Evolutionary conservation across 257 asterid genomes (phyloP).

Genomic region (Fraxinus excelsior): DNA sequence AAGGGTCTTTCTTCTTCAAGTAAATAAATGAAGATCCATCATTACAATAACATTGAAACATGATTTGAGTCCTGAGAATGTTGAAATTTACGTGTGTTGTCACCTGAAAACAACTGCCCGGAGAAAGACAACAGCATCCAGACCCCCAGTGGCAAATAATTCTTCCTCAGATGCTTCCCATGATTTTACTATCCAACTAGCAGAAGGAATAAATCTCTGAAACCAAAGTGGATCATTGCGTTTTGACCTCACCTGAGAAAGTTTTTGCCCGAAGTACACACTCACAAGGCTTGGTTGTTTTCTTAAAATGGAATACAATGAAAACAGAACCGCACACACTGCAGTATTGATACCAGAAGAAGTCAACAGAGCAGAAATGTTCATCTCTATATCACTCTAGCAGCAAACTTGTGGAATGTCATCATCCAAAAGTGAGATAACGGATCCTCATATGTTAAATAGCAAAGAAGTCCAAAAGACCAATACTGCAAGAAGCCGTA

Average conservation of each 20-base stretch:
- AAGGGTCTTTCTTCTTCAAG: not conserved
- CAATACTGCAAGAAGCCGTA: conserved; percentile 14
- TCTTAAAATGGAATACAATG: conserved; percentile 70
- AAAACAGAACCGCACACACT: conserved; percentile 47
- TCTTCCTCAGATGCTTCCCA: conserved; percentile 94
- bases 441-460: conserved; percentile 25
- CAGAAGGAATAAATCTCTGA: conserved; percentile 84
- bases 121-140: conserved; percentile 88
- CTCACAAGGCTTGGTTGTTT: conserved; percentile 67
- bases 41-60: not conserved
- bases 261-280: conserved; percentile 79
- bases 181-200: conserved; percentile 90
- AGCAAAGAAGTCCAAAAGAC: conserved; percentile 17
- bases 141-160: conserved; percentile 61
- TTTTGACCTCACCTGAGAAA: conserved; percentile 52
- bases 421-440: conserved; percentile 23
- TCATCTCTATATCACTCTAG: conserved; percentile 52
- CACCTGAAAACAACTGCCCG: conserved; percentile 87
- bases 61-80: not conserved
- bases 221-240: conserved; percentile 65
- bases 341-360: conserved; percentile 76
- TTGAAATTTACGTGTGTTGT: conserved; percentile 15
- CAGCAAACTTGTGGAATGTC: conserved; percentile 30
- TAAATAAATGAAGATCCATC: not conserved
- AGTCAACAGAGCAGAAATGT: conserved; percentile 69